Conservation (phyloP, 2,329 filamentous ascomycete species). For the Pyrenophora seminiperda region DNA sequence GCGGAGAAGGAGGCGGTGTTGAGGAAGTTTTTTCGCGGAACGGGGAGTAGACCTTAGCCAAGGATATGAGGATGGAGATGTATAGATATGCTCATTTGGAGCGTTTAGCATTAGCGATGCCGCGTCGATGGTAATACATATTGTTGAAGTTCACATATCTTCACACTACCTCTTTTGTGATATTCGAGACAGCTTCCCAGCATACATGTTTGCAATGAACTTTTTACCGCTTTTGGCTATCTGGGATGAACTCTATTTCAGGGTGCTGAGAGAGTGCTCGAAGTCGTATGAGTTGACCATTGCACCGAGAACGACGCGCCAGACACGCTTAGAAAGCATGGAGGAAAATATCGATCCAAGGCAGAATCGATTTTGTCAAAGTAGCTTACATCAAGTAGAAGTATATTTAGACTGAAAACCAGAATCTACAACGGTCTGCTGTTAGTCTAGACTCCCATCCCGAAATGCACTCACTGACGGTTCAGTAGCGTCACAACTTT, state of each 20-base stretch:
- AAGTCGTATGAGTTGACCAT: conserved; percentile 50
- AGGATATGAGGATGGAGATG: not conserved
- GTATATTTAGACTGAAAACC: conserved; percentile 9
- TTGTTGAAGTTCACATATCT: not conserved
- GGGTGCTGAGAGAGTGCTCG: conserved; percentile 46
- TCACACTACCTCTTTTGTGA: too few species aligned
- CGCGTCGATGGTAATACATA: not conserved
- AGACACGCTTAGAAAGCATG: conserved; percentile 48
- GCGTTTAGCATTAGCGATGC: not conserved
- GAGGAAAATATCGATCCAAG: conserved; percentile 47
- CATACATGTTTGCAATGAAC: too few species aligned
- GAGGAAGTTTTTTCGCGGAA: not conserved
- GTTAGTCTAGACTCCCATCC: too few species aligned
- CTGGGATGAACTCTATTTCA: too few species aligned
- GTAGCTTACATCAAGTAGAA: conserved; percentile 37
- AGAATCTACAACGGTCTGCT: conserved; percentile 40
- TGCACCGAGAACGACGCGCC: conserved; percentile 51
- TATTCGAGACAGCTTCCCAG: too few species aligned
- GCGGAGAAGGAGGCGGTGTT: conserved; percentile 9
- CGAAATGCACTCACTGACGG: too few species aligned
- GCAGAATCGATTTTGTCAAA: conserved; percentile 54
- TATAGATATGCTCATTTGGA: not conserved
- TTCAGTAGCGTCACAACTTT: too few species aligned
- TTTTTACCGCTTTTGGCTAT: too few species aligned
- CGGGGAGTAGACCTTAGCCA: not conserved